Evolutionary conservation across 1,284 basidiomycete genomes (phyloP).

Genomic region (Salmacisia buchloeana): DNA sequence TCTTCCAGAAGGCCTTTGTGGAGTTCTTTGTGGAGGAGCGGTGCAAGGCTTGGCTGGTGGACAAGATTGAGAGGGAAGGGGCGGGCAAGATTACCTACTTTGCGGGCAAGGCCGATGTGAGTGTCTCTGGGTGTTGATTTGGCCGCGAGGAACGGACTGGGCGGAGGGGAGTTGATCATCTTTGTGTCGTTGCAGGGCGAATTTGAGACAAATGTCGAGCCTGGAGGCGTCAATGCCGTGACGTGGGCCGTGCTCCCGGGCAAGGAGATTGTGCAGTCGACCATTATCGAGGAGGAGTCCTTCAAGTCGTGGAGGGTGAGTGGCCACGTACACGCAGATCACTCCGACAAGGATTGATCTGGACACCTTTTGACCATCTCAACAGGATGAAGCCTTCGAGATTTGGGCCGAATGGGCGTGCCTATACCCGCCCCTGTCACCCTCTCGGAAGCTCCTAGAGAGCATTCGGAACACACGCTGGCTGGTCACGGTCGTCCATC

Average conservation of each 20-base stretch:
- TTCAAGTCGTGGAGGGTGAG: constrained; percentile 60
- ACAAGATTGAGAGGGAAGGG: constrained; percentile 59
- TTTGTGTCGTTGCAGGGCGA: constrained; percentile 21
- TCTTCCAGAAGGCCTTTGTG: constrained; percentile 96
- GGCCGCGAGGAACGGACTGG: background rate
- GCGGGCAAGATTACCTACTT: constrained; percentile 73
- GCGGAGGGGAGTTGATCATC: background rate
- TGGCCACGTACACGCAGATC: constrained; percentile 7
- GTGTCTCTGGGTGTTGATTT: background rate
- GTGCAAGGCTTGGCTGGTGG: constrained; percentile 65
- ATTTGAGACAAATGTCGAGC: constrained; percentile 49
- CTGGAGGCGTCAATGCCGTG: constrained; percentile 53
- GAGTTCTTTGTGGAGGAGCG: constrained; percentile 78
- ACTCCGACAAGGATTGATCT: background rate
- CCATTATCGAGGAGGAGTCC: constrained; percentile 53
- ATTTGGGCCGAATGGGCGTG: constrained; percentile 94
- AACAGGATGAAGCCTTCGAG: constrained; percentile 87
- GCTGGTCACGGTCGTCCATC: constrained; percentile 89
- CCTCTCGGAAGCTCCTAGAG: constrained; percentile 69
- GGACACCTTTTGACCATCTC: constrained; percentile 11
- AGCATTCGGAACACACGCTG: constrained; percentile 68
- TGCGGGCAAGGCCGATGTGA: constrained; percentile 64
- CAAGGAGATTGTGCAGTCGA: constrained; percentile 54
- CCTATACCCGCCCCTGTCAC: constrained; percentile 71
- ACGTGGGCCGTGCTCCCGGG: constrained; percentile 55